Evolutionary conservation across 306 rosid genomes (phyloP).

Genomic region (Glycyrrhiza uralensis): DNA sequence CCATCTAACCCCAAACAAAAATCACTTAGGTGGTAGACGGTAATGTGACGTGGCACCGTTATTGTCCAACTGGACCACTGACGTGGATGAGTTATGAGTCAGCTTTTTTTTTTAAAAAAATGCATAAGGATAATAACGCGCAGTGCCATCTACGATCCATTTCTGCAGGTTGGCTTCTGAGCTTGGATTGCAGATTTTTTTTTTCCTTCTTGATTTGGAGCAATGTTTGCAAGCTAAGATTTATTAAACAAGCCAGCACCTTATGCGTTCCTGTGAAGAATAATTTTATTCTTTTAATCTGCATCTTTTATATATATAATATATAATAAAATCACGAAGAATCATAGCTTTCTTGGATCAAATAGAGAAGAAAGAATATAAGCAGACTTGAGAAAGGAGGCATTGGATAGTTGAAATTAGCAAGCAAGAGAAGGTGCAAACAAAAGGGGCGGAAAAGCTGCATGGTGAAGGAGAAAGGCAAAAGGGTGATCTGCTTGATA

Average conservation of each 20-base stretch:
- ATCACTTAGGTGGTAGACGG: too few species aligned
- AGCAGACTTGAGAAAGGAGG: slow-evolving; percentile 96
- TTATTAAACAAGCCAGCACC: slow-evolving; percentile 47
- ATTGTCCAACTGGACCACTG: too few species aligned
- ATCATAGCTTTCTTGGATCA: slow-evolving; percentile 90
- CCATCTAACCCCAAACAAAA: too few species aligned
- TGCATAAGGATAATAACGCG: slow-evolving; percentile 42
- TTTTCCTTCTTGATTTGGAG: slow-evolving; percentile 34
- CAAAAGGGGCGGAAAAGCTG: slow-evolving; percentile 16
- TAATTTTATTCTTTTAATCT: slow-evolving; percentile 31
- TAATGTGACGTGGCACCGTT: too few species aligned
- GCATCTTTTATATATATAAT: slow-evolving; percentile 35
- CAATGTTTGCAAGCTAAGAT: slow-evolving; percentile 50
- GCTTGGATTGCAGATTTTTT: slow-evolving; percentile 20
- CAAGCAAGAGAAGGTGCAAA: slow-evolving; percentile 84
- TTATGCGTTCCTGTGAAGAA: slow-evolving; percentile 40
- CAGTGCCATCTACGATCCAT: slow-evolving; percentile 53
- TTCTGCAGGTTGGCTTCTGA: slow-evolving; percentile 30
- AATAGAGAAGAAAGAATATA: slow-evolving; percentile 72
- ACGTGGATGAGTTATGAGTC: too few species aligned
- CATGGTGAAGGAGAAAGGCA: slow-evolving; percentile 37
- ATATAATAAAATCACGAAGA: slow-evolving; percentile 40
- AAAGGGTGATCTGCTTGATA: slow-evolving; percentile 38
- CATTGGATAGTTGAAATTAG: slow-evolving; percentile 61
- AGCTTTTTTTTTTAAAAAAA: too few species aligned